Conservation (phyloP, 2,329 filamentous ascomycete genomes). For the Dichotomopilus funicola region DNA sequence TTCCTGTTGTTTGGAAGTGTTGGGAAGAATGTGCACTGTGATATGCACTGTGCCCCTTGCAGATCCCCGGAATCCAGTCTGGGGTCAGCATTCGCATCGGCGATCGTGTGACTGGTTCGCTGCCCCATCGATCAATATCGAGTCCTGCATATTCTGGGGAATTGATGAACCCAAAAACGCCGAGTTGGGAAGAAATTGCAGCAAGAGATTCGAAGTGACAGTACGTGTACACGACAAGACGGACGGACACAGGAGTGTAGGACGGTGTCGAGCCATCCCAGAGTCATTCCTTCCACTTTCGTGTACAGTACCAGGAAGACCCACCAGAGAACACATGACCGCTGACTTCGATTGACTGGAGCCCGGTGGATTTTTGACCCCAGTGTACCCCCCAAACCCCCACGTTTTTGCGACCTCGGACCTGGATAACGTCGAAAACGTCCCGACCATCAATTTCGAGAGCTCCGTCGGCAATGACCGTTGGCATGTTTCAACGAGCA, state of each 20-base stretch:
- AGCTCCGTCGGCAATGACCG: no score
- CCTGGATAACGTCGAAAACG: neutral
- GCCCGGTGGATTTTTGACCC: neutral
- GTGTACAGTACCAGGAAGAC: conserved; percentile 5
- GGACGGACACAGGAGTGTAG: no score
- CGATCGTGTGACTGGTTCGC: conserved; percentile 6
- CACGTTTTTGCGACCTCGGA: neutral
- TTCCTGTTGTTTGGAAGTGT: neutral
- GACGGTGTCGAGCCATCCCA: neutral
- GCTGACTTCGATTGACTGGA: neutral
- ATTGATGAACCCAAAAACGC: neutral
- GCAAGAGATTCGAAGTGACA: neutral
- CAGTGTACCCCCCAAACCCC: neutral
- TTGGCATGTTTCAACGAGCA: no score
- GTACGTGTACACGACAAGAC: neutral
- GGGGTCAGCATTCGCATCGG: no score
- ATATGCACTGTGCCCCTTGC: conserved; percentile 8
- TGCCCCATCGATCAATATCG: no score
- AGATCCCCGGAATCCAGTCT: conserved; percentile 2
- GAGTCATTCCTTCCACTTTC: neutral
- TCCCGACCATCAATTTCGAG: neutral
- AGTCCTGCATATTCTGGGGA: neutral
- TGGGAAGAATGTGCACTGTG: conserved; percentile 1
- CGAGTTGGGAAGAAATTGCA: neutral
- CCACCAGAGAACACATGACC: neutral